Base-by-base conservation (phyloP, 495 filamentous ascomycete species). In the Monascus purpureus region DNA sequence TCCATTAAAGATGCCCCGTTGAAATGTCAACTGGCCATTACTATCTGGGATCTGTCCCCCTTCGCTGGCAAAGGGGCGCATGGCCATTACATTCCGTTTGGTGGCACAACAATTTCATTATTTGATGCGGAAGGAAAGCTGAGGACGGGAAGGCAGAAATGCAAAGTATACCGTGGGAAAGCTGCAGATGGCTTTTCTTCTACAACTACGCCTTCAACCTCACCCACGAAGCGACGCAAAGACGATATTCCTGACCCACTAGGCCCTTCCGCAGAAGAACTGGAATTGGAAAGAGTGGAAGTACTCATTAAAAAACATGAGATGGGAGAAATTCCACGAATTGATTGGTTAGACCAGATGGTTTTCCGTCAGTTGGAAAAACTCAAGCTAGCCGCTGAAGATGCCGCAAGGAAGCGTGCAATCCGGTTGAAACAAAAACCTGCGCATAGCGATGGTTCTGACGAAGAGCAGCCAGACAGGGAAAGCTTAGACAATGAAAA, bases 261-360 rank as follows among this genome's bases (percentile, higher is more conserved):
- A 15, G 33, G 59, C 50, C 39, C 69, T 67, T 58, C 75, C 57
- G 27, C 41, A 31, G 78, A 84, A 43, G 70, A 71, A 20, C 63
- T 77, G 24, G 86, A 95, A 52, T 57, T 88, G 26, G 82, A 90
- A 37, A 65, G 87, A 11, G 63, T 95, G 25, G 83, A 93, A 49
- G 75, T 73, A 32, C 46, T 95, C 28, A 80, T 99, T 44, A 99
- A 99, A 60, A 92, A 94, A 52, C 92, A 95, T 44, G 90, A 99
- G 49, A 90, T 95, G 76, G 84, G 84, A 14, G 88, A 96, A 44
- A 87, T 99, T 9, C 76, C 81, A 2, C 70, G 82, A 11, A 78
- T 90, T 27, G 85, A 92, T 48, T 96, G 90, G 90, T 70, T 99
- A 31, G 90, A 99, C 48, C 79, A 86, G 40, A 64, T 96, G 37